Evolutionary conservation across 148 eudicot genomes (phyloP).

Genomic region (Rhododendron henanense): DNA sequence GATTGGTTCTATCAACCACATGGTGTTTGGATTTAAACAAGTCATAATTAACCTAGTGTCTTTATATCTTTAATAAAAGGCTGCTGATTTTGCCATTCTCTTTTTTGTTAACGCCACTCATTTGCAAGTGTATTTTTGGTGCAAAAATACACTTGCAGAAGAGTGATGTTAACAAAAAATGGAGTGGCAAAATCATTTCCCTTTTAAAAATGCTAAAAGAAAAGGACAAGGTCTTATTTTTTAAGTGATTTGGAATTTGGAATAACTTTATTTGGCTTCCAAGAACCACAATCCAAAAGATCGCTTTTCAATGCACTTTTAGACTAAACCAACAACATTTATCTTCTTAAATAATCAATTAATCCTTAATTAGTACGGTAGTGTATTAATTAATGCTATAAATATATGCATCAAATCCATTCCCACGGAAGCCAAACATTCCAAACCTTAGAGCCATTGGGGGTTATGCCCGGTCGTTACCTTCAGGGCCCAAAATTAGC

Average conservation of each 20-base stretch:
- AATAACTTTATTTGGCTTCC: conserved; percentile 1
- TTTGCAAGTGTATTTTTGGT: no score
- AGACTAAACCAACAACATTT: background rate
- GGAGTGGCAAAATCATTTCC: no score
- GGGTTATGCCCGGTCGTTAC: no score
- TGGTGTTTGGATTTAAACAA: background rate
- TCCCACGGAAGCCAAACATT: no score
- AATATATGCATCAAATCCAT: no score
- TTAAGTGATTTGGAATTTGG: background rate
- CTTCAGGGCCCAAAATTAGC: no score
- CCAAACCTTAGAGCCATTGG: no score
- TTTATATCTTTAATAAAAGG: background rate
- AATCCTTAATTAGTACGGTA: background rate
- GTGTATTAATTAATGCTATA: background rate
- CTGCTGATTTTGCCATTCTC: no score
- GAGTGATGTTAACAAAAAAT: no score
- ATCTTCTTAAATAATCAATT: background rate
- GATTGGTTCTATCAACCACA: background rate
- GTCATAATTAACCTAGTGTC: background rate
- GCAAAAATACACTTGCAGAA: no score
- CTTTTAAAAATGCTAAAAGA: background rate
- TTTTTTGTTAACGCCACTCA: no score
- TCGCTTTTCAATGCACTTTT: conserved; percentile 3
- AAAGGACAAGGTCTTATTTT: background rate
- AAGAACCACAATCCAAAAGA: background rate